phyloP scores from a whole-genome alignment of 768 basidiomycete genomes.

The Termitomyces sp. region DNA sequence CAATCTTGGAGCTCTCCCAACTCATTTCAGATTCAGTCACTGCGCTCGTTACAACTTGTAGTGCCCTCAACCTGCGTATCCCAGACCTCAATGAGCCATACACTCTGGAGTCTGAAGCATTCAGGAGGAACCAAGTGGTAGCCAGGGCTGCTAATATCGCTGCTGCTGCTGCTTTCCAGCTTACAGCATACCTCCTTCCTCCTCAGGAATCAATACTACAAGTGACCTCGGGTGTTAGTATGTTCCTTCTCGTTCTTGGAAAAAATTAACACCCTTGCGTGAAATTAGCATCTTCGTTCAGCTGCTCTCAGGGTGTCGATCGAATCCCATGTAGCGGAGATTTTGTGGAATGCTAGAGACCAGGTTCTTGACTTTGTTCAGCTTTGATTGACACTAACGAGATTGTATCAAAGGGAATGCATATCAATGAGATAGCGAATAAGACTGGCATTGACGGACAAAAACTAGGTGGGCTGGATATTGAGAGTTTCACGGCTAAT shows the following conservation, averaged over 20 bases:
- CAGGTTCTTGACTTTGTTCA: constrained; percentile 14
- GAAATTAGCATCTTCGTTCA: constrained; percentile 18
- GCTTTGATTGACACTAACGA: not conserved
- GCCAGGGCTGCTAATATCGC: constrained; percentile 25
- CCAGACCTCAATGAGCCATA: constrained; percentile 24
- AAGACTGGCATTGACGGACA: constrained; percentile 24
- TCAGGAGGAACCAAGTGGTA: constrained; percentile 23
- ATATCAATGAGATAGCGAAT: constrained; percentile 32
- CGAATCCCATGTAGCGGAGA: constrained; percentile 24
- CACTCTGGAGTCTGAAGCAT: constrained; percentile 21
- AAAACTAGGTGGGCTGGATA: constrained; percentile 28
- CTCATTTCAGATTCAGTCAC: constrained; percentile 17
- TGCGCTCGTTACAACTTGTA: constrained; percentile 20
- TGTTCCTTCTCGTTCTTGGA: not conserved
- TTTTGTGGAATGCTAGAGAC: constrained; percentile 28
- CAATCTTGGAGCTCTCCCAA: constrained; percentile 10
- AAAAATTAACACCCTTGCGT: not conserved
- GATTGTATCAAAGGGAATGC: constrained; percentile 24
- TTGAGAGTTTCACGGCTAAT: not conserved
- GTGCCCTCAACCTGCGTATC: constrained; percentile 11
- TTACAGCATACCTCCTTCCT: constrained; percentile 24
- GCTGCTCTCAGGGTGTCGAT: constrained; percentile 22
- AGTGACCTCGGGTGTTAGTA: constrained; percentile 20
- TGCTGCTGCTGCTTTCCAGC: constrained; percentile 29
- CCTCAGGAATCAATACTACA: constrained; percentile 20